phyloP scores from a whole-genome alignment of 2,329 filamentous ascomycete species.

The Penicillium rolfsii region DNA sequence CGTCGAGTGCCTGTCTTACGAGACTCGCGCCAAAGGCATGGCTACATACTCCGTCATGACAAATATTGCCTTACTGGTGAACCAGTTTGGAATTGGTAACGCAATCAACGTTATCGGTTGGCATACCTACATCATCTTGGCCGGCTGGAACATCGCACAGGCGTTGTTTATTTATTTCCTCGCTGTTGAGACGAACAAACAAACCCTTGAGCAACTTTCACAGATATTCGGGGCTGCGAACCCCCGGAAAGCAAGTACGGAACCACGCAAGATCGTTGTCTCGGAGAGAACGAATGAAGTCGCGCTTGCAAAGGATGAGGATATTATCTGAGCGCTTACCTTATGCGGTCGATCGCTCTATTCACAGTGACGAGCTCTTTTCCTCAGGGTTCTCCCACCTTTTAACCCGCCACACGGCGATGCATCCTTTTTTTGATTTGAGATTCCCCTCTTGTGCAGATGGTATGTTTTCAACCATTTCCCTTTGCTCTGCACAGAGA shows the following conservation, averaged over 20 bases:
- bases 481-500: not conserved
- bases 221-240: not conserved
- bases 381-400: not conserved
- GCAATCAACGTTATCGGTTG: not conserved
- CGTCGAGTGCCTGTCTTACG: not conserved
- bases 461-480: not conserved
- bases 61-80: not conserved
- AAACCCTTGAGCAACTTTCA: not conserved
- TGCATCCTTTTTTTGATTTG: not conserved
- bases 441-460: not conserved
- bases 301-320: not conserved
- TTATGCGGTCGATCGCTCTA: not conserved
- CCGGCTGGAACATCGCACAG: not conserved
- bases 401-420: not conserved
- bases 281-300: not conserved
- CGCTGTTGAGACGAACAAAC: not conserved
- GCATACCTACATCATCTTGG: not conserved
- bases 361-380: not conserved
- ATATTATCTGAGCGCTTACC: not conserved
- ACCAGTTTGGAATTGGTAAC: not conserved
- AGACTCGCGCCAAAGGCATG: not conserved
- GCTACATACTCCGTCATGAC: not conserved
- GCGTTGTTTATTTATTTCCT: not conserved
- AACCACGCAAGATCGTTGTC: not conserved
- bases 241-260: not conserved